A percentile compares a stretch with the other conserved stretches of the same genome.
phyloP scores from a whole-genome alignment of 495 filamentous ascomycete species.

The Penicillium mononematosum region DNA sequence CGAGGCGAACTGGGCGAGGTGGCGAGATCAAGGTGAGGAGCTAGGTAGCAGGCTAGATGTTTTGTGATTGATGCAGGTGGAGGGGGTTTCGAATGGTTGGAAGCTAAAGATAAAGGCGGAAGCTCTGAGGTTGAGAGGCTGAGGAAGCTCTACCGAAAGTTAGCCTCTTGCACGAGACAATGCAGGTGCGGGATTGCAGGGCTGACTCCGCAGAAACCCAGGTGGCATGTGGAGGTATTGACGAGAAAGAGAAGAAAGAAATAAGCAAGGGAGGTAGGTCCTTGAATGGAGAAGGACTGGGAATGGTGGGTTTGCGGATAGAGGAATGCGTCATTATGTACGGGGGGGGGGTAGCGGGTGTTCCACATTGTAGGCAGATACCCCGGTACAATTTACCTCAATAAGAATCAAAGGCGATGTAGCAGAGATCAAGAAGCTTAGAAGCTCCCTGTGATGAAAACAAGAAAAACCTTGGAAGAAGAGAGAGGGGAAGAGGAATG shows the following conservation, averaged over 20 bases:
- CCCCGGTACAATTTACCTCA: slow-evolving; percentile 10
- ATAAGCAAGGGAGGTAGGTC: slow-evolving; percentile 21
- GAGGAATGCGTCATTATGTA: slow-evolving; percentile 46
- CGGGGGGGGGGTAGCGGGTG: slow-evolving; percentile 24
- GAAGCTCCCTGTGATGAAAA: background rate
- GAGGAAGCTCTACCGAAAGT: slow-evolving; percentile 24
- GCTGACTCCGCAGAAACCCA: slow-evolving; percentile 26
- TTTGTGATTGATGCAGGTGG: background rate
- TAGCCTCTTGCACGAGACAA: slow-evolving; percentile 20
- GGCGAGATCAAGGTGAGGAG: background rate
- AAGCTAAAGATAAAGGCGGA: slow-evolving; percentile 2
- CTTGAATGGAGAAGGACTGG: slow-evolving; percentile 16
- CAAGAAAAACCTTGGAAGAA: background rate
- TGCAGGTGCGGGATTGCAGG: slow-evolving; percentile 11
- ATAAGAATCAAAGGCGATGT: background rate
- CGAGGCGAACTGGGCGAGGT: background rate
- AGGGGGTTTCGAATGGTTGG: slow-evolving; percentile 9
- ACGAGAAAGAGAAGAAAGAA: slow-evolving; percentile 6
- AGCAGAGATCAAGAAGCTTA: background rate
- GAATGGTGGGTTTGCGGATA: slow-evolving; percentile 23
- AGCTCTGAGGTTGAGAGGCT: slow-evolving; percentile 19
- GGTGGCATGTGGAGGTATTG: slow-evolving; percentile 25
- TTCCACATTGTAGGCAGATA: slow-evolving; percentile 11
- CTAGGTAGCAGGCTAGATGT: background rate
- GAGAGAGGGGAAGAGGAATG: slow-evolving; percentile 4